Conservation (phyloP, 2,329 filamentous ascomycete species). For the Aspergillus spinulosporus region DNA sequence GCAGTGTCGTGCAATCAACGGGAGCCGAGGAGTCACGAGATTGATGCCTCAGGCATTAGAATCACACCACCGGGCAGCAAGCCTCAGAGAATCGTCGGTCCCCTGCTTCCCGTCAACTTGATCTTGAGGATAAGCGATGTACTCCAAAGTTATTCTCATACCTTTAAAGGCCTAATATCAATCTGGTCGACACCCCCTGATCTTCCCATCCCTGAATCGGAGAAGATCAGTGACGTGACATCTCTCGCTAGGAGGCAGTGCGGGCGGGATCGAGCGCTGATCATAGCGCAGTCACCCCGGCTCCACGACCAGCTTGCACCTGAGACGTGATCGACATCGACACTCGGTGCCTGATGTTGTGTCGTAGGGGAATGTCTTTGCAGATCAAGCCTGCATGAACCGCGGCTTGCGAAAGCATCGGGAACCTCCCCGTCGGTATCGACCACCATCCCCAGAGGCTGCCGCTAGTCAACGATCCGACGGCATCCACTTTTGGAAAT, state of each 20-base stretch:
- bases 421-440: too few relatives aligned
- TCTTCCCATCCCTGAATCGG: not conserved
- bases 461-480: too few relatives aligned
- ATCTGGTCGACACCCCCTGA: not conserved
- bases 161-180: too few relatives aligned
- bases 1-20: not conserved
- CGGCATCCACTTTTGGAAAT: too few relatives aligned
- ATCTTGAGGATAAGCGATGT: too few relatives aligned
- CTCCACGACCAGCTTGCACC: slow-evolving; percentile 9
- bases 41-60: slow-evolving; percentile 14
- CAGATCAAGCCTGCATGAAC: not conserved
- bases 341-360: not conserved
- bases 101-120: too few relatives aligned
- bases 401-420: not conserved
- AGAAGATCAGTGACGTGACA: not conserved
- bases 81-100: too few relatives aligned
- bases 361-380: not conserved
- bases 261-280: slow-evolving; percentile 15
- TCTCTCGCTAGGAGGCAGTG: not conserved
- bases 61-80: slow-evolving; percentile 6
- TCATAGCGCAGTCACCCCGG: slow-evolving; percentile 19
- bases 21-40: slow-evolving; percentile 22
- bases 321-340: slow-evolving; percentile 1
- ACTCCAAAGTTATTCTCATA: too few relatives aligned
- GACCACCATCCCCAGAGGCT: too few relatives aligned